Base-by-base conservation (phyloP, 2,329 filamentous ascomycete genomes). In the Calonectria naviculata region DNA sequence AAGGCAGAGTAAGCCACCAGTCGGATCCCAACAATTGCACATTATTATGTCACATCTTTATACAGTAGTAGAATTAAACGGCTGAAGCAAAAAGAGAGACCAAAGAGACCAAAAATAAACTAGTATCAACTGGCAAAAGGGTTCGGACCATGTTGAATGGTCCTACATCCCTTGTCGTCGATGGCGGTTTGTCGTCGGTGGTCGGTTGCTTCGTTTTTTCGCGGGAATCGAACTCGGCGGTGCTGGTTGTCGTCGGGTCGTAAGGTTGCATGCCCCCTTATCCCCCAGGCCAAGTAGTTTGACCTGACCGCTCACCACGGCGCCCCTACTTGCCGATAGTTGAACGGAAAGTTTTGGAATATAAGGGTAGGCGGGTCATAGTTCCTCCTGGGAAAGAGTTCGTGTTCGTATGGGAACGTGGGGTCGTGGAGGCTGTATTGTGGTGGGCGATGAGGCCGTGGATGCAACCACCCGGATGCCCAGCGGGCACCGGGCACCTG, bases 291-390 rank as follows among this genome's bases (percentile, higher is more conserved):
- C 54, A 65, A 66, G 56, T 74, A 78, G 73, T 74, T 80, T 80
- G 78, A 71, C 78, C 78, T 75, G 77, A 80, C 75, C 76, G 74
- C 64, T 78, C 71, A 56, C 78, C 70, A 68, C 72, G 73, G 74
- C 76, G 78, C 78, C 78, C 68, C 68, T 77, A 74, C 71, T 66
- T 71, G 61, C 72, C 74, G 60, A 60, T 65, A 60, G 67, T 56
- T 5, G 19, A 10, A 15, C 17, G n/a, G 4, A 19, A 2, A 49
- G 28, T 70, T 66, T 41, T 19, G 52, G 9, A 10, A 29, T 71
- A 78, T 76, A 73, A 58, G 44, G 68, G 44, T 47, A 71, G 47
- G 15, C n/a, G 17, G 19, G 44, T 21, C 36, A 4, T 65, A 8
- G 21, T 60, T 54, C 41, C 38, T 38, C 65, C 60, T 60, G 49